These are phyloP conservation scores for Calonectria honghensis DNA, from an alignment of 2,329 filamentous ascomycete species.

Conservation along the genomic window DNA sequence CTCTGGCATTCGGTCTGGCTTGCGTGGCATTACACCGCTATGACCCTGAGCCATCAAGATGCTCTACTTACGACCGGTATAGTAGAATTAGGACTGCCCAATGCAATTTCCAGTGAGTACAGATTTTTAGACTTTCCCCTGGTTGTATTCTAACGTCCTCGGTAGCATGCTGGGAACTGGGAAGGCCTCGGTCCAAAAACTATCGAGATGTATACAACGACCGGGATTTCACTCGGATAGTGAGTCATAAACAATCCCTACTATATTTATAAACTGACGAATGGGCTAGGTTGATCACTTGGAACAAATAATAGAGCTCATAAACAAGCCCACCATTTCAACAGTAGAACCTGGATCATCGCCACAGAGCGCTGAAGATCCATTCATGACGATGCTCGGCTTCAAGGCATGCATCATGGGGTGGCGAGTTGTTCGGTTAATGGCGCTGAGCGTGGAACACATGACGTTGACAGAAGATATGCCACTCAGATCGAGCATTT, in stretches of 20 bases:
- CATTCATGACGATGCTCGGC: constrained; percentile 37
- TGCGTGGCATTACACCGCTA: constrained; percentile 40
- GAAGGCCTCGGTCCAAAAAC: constrained; percentile 39
- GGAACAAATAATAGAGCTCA: constrained; percentile 35
- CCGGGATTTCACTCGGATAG: constrained; percentile 36
- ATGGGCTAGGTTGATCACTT: constrained; percentile 33
- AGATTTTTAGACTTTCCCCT: not conserved
- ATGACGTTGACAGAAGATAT: constrained; percentile 20
- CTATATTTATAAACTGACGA: not conserved
- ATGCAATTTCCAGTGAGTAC: constrained; percentile 34
- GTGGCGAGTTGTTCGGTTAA: constrained; percentile 38
- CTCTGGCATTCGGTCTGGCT: constrained; percentile 41
- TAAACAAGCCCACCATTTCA: constrained; percentile 22
- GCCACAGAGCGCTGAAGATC: constrained; percentile 28
- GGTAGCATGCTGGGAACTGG: constrained; percentile 37
- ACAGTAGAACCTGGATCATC: not conserved
- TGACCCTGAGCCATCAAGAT: constrained; percentile 40
- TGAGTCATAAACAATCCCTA: not conserved
- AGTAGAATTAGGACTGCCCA: constrained; percentile 34
- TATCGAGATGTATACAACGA: constrained; percentile 39
- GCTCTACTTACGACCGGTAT: constrained; percentile 38
- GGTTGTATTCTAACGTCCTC: not conserved
- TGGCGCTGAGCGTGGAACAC: constrained; percentile 37
- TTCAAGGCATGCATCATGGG: constrained; percentile 42
- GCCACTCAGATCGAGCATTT: constrained; percentile 25